Evolutionary conservation across 768 basidiomycete genomes (phyloP).

Genomic region (Naganishia randhawae): DNA sequence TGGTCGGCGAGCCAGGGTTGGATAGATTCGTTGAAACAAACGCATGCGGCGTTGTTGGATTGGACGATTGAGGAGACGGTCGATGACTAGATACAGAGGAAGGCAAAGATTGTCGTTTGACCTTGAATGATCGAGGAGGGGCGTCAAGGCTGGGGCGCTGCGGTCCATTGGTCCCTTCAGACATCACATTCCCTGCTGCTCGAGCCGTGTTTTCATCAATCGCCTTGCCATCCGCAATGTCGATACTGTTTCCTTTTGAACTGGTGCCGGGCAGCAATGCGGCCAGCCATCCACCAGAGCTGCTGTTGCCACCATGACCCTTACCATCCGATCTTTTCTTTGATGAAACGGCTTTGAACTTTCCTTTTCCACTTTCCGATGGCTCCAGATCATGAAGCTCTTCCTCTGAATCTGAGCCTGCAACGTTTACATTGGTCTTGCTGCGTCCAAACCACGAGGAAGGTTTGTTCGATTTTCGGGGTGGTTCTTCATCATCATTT

Average conservation of each 20-base stretch:
- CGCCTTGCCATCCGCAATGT: not conserved
- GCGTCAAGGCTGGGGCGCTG: not conserved
- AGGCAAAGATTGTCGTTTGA: conserved; percentile 11
- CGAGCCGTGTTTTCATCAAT: conserved; percentile 21
- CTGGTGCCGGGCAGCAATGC: conserved; percentile 15
- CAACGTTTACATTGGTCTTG: not conserved
- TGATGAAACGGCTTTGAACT: not conserved
- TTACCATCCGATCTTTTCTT: conserved; percentile 7
- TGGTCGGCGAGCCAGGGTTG: not conserved
- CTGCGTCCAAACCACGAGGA: conserved; percentile 24
- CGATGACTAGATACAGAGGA: conserved; percentile 8
- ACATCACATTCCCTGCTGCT: not conserved
- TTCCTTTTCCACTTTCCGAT: not conserved
- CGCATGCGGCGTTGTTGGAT: conserved; percentile 4
- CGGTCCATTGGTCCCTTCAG: not conserved
- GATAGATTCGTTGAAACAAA: conserved; percentile 7
- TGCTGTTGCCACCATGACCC: conserved; percentile 15
- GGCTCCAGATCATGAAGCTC: conserved; percentile 7
- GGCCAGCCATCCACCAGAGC: conserved; percentile 24
- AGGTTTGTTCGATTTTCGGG: conserved; percentile 12
- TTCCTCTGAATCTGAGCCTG: conserved; percentile 24
- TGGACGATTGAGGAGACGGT: not conserved
- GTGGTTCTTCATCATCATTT: not conserved
- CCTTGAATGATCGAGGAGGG: conserved; percentile 21
- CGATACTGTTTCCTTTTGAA: conserved; percentile 1